phyloP scores from a whole-genome alignment of 2,329 filamentous ascomycete species.

The Fusarium sp. region DNA sequence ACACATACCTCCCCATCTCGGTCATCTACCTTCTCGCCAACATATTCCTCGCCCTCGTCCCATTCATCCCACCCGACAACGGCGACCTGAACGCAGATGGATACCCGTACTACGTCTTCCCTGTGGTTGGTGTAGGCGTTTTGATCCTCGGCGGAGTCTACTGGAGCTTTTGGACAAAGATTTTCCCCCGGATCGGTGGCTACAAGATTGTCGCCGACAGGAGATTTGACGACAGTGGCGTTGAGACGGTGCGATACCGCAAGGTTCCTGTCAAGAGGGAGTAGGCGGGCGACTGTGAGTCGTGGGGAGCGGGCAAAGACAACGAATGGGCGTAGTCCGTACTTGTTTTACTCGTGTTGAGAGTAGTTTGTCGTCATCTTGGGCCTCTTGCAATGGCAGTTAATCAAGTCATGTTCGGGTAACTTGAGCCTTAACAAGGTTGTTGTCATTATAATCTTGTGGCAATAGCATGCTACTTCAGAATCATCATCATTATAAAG shows the following conservation, averaged over 20 bases:
- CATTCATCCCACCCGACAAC: constrained; percentile 61
- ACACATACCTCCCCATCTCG: constrained; percentile 58
- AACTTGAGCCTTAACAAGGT: too few relatives aligned
- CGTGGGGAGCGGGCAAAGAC: too few relatives aligned
- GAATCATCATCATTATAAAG: too few relatives aligned
- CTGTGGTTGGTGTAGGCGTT: constrained; percentile 62
- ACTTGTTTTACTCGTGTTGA: too few relatives aligned
- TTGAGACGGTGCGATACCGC: constrained; percentile 54
- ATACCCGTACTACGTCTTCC: constrained; percentile 66
- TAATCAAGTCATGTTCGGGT: too few relatives aligned
- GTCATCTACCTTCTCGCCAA: constrained; percentile 61
- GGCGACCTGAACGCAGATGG: constrained; percentile 57
- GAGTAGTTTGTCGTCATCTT: too few relatives aligned
- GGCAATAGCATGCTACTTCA: too few relatives aligned
- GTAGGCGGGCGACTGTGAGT: neutral
- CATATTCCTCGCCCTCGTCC: constrained; percentile 61
- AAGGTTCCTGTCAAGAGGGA: constrained; percentile 45
- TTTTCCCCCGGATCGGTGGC: constrained; percentile 59
- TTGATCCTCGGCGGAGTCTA: constrained; percentile 61
- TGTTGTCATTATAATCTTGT: too few relatives aligned
- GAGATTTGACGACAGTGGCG: constrained; percentile 51
- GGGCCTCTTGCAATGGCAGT: too few relatives aligned
- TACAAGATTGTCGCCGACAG: constrained; percentile 59
- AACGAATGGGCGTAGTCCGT: too few relatives aligned
- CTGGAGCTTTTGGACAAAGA: constrained; percentile 62